Percentiles rank a stretch among this genome's conserved stretches.
Conservation (phyloP, 169 alveolate genomes). For the Plasmodium vivax region DNA sequence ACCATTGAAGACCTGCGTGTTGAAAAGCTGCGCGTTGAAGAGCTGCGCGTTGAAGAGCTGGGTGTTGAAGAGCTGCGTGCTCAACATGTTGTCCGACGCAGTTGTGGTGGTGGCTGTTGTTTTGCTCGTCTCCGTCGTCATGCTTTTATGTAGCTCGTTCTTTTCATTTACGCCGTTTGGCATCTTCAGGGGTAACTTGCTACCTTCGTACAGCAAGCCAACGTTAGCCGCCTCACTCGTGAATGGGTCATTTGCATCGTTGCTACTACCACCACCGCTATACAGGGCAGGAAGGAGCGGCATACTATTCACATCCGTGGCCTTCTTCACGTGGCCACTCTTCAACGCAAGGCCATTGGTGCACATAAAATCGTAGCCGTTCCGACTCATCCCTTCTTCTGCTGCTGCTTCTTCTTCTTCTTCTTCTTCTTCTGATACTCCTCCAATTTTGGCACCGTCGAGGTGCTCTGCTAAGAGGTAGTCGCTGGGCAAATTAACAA, state of each 20-base stretch:
- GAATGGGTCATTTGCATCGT: background rate
- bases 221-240: background rate
- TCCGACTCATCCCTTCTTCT: background rate
- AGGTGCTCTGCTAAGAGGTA: background rate
- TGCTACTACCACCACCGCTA: background rate
- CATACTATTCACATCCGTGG: background rate
- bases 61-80: constrained; percentile 18
- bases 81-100: constrained; percentile 20
- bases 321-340: constrained; percentile 2
- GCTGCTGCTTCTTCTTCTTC: no score
- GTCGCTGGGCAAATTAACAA: background rate
- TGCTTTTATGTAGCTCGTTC: constrained; percentile 19
- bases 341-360: constrained; percentile 9
- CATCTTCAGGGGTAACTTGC: background rate
- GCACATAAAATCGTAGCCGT: background rate
- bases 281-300: background rate
- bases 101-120: constrained; percentile 40
- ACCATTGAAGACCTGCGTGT: constrained; percentile 17
- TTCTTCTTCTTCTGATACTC: no score
- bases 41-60: constrained; percentile 12
- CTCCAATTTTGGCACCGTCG: background rate
- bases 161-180: constrained; percentile 5
- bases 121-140: constrained; percentile 45
- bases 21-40: background rate
- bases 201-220: constrained; percentile 2